Percentiles rank a stretch among this genome's conserved stretches.
These are phyloP conservation scores for Cercospora zeae-maydis DNA, from an alignment of 2,329 filamentous ascomycete species.

Conservation along the genomic window DNA sequence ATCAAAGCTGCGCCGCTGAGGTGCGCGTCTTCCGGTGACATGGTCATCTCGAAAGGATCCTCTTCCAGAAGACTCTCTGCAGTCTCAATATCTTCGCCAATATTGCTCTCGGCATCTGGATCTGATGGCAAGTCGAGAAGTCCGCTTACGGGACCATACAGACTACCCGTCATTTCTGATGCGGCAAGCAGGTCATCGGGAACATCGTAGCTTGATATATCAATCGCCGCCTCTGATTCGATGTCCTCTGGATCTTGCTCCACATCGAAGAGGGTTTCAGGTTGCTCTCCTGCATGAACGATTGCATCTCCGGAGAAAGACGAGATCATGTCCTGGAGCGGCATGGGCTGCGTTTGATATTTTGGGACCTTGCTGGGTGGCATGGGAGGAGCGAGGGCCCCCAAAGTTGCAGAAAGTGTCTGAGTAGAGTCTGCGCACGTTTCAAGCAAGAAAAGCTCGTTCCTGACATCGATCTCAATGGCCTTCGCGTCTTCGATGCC, in stretches of 20 bases:
- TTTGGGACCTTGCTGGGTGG: conserved; percentile 78
- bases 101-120: conserved; percentile 21
- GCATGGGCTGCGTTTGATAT: conserved; percentile 82
- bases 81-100: conserved; percentile 29
- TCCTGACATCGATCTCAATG: conserved; percentile 75
- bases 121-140: conserved; percentile 28
- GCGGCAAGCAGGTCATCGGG: conserved; percentile 41
- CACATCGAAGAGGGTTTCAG: conserved; percentile 48
- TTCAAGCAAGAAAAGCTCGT: conserved; percentile 84
- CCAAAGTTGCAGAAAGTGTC: conserved; percentile 75
- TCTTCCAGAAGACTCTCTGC: conserved; percentile 39
- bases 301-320: conserved; percentile 89
- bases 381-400: conserved; percentile 76
- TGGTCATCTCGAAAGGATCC: conserved; percentile 39
- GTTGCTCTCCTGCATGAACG: conserved; percentile 57
- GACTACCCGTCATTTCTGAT: conserved; percentile 33
- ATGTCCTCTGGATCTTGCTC: conserved; percentile 30
- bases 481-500: conserved; percentile 60
- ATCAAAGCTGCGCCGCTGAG: conserved; percentile 35
- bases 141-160: conserved; percentile 36
- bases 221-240: conserved; percentile 32
- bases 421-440: conserved; percentile 97
- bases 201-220: conserved; percentile 20
- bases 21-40: conserved; percentile 26
- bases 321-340: conserved; percentile 80